Percentiles rank a stretch among this genome's conserved stretches.
Evolutionary conservation across 169 alveolate species (phyloP).

Genomic region (Plasmodium vinckei): DNA sequence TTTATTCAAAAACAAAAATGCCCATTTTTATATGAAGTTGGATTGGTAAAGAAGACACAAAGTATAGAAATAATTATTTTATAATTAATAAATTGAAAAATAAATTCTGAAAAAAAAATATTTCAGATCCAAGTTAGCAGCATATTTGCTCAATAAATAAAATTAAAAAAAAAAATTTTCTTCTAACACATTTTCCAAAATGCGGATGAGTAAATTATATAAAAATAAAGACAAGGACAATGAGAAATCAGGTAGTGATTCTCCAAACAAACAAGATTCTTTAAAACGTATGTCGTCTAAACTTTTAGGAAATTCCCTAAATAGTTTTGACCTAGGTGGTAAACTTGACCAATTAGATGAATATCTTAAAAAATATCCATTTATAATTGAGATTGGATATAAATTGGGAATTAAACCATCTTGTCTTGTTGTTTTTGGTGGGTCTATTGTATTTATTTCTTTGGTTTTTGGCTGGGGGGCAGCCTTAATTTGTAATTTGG

Average conservation of each 20-base stretch:
- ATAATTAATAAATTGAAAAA: no score
- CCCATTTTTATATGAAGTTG: no score
- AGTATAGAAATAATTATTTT: no score
- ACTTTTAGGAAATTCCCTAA: constrained; percentile 19
- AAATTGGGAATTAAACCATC: constrained; percentile 77
- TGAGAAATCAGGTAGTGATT: constrained; percentile 1
- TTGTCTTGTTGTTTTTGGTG: constrained; percentile 63
- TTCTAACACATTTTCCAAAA: no score
- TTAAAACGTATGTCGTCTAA: constrained; percentile 44
- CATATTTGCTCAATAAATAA: no score
- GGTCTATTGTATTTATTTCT: constrained; percentile 33
- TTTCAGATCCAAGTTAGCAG: no score
- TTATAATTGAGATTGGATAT: constrained; percentile 32
- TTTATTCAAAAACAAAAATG: no score
- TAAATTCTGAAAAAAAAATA: no score
- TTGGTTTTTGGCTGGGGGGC: constrained; percentile 81
- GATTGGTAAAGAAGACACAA: no score
- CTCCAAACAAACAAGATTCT: background rate
- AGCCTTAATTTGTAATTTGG: constrained; percentile 79
- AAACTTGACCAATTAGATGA: constrained; percentile 24
- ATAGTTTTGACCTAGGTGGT: constrained; percentile 12
- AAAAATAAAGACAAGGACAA: constrained; percentile 23
- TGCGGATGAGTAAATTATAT: no score
- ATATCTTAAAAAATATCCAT: constrained; percentile 38
- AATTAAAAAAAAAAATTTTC: no score